Percentiles rank a stretch among this genome's conserved stretches.
Conservation (phyloP, 169 alveolate species). For the Fabrea salina region DNA sequence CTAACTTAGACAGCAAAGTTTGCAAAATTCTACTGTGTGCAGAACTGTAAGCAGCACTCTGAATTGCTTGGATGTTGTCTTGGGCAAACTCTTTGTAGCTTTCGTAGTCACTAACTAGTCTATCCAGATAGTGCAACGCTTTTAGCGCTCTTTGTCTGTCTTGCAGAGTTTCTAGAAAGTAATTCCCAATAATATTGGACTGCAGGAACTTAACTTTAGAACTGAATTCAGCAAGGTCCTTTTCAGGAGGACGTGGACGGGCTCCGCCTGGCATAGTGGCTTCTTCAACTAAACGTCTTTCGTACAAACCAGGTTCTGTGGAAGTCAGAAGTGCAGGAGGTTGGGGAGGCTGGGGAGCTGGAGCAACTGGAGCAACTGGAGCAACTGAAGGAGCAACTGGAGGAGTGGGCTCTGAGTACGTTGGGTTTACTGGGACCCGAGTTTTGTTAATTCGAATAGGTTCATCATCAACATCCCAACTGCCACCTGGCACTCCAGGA, state of each 20-base stretch:
- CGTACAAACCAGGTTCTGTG: conserved; percentile 2
- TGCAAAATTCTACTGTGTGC: background rate
- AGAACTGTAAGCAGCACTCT: background rate
- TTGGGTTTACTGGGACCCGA: background rate
- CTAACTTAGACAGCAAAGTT: background rate
- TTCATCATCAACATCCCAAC: conserved; percentile 30
- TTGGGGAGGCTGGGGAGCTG: background rate
- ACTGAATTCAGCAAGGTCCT: conserved; percentile 5
- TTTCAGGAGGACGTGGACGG: conserved; percentile 28
- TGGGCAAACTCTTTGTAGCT: background rate
- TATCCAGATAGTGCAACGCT: conserved; percentile 1
- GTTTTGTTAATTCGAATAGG: background rate
- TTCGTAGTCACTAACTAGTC: conserved; percentile 13
- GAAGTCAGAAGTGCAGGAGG: background rate
- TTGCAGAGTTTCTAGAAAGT: background rate
- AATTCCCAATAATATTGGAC: background rate
- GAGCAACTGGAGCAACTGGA: background rate
- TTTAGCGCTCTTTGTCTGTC: background rate
- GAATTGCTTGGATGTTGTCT: background rate
- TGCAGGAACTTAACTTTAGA: conserved; percentile 8
- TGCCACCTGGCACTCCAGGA: conserved; percentile 32
- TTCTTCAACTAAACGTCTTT: conserved; percentile 27
- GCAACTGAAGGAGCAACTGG: background rate
- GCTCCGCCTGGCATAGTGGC: conserved; percentile 20
- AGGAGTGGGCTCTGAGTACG: background rate